Evolutionary conservation across 371 early-diverging fungal genomes (phyloP).

Genomic region (Mucor lusitanicus): DNA sequence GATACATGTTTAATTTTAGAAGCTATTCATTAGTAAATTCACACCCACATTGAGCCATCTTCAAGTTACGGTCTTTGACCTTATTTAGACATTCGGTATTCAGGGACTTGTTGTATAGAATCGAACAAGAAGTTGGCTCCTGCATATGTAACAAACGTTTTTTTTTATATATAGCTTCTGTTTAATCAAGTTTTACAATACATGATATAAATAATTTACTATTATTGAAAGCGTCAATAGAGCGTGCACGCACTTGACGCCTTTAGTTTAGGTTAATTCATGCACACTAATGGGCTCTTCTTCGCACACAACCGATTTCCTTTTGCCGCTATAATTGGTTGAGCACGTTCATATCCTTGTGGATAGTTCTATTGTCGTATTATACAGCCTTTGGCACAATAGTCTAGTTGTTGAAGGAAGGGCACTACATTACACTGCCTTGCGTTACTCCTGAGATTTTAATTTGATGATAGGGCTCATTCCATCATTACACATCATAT

Average conservation of each 20-base stretch:
- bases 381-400: no score
- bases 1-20: no score
- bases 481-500: neutral
- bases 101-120: neutral
- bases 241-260: neutral
- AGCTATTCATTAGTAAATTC: neutral
- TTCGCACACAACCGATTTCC: neutral
- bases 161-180: neutral
- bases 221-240: neutral
- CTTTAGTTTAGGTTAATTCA: neutral
- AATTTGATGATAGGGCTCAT: neutral
- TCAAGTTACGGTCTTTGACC: constrained; percentile 1
- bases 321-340: neutral
- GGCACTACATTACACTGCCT: no score
- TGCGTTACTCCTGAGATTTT: neutral
- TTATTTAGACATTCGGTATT: neutral
- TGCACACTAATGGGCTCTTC: neutral
- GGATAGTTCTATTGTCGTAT: neutral
- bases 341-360: neutral
- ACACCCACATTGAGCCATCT: neutral
- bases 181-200: neutral
- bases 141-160: neutral
- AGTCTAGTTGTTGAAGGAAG: no score
- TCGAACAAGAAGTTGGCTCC: neutral
- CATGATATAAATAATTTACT: neutral